These are phyloP conservation scores for Candida sanyiensis DNA, from an alignment of 805 yeast species.

Conservation along the genomic window DNA sequence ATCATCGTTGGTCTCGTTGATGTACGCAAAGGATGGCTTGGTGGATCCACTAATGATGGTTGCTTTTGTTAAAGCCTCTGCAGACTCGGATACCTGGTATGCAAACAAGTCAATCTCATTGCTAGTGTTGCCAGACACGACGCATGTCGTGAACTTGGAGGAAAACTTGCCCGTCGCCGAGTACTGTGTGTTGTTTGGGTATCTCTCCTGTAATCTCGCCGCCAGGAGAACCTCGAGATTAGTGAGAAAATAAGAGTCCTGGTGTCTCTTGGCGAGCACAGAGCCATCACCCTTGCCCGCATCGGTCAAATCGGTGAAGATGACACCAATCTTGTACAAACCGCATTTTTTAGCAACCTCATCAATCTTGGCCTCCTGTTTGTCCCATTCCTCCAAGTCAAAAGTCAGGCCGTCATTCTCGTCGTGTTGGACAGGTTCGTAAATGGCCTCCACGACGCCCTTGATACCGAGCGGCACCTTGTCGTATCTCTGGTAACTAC, in stretches of 20 bases:
- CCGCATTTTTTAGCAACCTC: conserved; percentile 54
- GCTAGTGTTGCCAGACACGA: conserved; percentile 77
- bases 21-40: conserved; percentile 80
- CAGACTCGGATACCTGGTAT: conserved; percentile 83
- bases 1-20: conserved; percentile 63
- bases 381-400: conserved; percentile 44
- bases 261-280: conserved; percentile 89
- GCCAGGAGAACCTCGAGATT: conserved; percentile 85
- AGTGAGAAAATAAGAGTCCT: conserved; percentile 82
- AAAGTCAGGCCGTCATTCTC: conserved; percentile 81
- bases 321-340: conserved; percentile 67
- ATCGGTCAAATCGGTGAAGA: conserved; percentile 87
- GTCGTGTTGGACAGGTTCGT: conserved; percentile 86
- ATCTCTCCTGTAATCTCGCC: conserved; percentile 63
- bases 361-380: conserved; percentile 43
- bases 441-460: conserved; percentile 89
- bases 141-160: conserved; percentile 91
- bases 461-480: conserved; percentile 89
- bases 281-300: conserved; percentile 82
- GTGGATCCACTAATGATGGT: conserved; percentile 84
- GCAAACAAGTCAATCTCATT: conserved; percentile 89
- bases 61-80: conserved; percentile 83
- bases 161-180: conserved; percentile 62
- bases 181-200: conserved; percentile 61
- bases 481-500: conserved; percentile 71